These are phyloP conservation scores for Puccinia polysora DNA, from an alignment of 1,284 basidiomycete species.

Conservation along the genomic window DNA sequence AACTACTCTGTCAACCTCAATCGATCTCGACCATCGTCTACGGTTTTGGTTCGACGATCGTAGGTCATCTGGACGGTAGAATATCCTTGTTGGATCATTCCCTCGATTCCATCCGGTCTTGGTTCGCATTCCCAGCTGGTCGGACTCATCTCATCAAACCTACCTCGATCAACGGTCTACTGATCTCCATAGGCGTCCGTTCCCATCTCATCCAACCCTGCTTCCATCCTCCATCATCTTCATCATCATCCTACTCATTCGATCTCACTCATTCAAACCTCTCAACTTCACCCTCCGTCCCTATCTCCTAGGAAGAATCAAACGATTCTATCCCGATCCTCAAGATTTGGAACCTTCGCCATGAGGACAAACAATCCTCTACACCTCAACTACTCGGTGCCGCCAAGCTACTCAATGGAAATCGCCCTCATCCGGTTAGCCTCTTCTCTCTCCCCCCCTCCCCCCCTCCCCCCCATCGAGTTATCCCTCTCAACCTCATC, in stretches of 20 bases:
- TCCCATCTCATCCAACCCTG: no score
- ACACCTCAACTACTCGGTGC: slow-evolving; percentile 69
- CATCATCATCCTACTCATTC: slow-evolving; percentile 19
- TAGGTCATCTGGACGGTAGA: slow-evolving; percentile 76
- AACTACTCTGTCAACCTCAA: slow-evolving; percentile 68
- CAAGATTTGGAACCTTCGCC: slow-evolving; percentile 81
- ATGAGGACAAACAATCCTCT: slow-evolving; percentile 67
- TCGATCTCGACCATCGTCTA: slow-evolving; percentile 67
- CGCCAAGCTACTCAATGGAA: slow-evolving; percentile 69
- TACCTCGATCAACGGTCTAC: slow-evolving; percentile 68
- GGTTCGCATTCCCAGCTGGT: slow-evolving; percentile 47
- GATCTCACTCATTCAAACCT: slow-evolving; percentile 1
- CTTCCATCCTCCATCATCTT: slow-evolving; percentile 31
- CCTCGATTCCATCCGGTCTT: slow-evolving; percentile 61
- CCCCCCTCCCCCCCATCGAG: background rate
- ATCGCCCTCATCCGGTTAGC: slow-evolving; percentile 73
- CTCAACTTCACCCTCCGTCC: background rate
- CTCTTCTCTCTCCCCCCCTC: background rate
- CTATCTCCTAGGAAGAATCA: slow-evolving; percentile 66
- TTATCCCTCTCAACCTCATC: slow-evolving; percentile 26
- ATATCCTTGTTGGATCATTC: slow-evolving; percentile 69
- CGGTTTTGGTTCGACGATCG: slow-evolving; percentile 63
- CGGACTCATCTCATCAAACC: slow-evolving; percentile 73
- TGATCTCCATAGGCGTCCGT: slow-evolving; percentile 78
- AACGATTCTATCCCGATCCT: slow-evolving; percentile 67